Evolutionary conservation across 1,284 basidiomycete genomes (phyloP), one percentile per base, ranked within the genome.

Genomic region (Agroathelia rolfsii): DNA sequence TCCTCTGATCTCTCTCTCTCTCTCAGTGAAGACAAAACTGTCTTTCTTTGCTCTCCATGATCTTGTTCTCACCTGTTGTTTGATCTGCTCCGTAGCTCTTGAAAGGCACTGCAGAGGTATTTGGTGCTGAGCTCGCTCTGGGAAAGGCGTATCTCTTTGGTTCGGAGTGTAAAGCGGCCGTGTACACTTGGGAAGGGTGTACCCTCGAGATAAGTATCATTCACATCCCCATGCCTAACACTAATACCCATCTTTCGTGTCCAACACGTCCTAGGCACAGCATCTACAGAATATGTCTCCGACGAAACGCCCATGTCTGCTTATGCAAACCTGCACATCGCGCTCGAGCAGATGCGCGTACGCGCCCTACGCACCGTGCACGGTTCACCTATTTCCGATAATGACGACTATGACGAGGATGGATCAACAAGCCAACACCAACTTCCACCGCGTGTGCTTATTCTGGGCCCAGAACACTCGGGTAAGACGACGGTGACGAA

Each of bases 401-500:
- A n/a, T n/a, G 63, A 63, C 32, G 63, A 64, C 35, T 48, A 56
- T n/a, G 60, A 58, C 23, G 46, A 58, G 18, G 57, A 55, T 15
- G 39, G 68, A 16, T n/a, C n/a, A n/a, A n/a, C n/a, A n/a, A n/a
- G n/a, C n/a, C n/a, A n/a, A n/a, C n/a, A n/a, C n/a, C n/a, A n/a
- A n/a, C 74, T 83, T 11, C 81, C 88, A 7, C 95, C 94, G 2
- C 64, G 92, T 21, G 77, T 97, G 11, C 77, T 99, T 47, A 67
- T 98, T 5, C 57, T 99, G 0, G 95, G 95, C 0, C 92, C 92
- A 0, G 82, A 90, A 43, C 85, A 87, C 46, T 85, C 87, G 1
- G 95, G 95, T 15, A 98, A 98, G 61, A 90, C 92, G 2, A 84
- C 79, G 5, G 64, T 95, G 7, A 75, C 81, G 55, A 98, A 97